A percentile compares a stretch with the other conserved stretches of the same genome.
phyloP scores from a whole-genome alignment of 192 early-diverging fungal genomes.

The Entomortierella lignicola region DNA sequence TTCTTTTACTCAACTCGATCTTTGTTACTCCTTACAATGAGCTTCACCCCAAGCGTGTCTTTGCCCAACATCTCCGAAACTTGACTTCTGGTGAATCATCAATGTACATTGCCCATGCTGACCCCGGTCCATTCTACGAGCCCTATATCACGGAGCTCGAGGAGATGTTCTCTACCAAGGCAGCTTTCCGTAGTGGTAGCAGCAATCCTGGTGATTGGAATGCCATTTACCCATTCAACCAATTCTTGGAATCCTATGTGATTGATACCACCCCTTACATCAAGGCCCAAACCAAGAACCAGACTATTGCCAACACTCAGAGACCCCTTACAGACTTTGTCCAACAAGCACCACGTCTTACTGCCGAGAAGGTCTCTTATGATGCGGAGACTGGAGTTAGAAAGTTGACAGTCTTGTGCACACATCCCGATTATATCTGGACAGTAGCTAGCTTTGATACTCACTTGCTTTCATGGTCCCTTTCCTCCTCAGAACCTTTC shows the following conservation, averaged over 20 bases:
- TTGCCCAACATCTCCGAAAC: slow-evolving; percentile 73
- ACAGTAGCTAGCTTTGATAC: slow-evolving; percentile 76
- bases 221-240: slow-evolving; percentile 73
- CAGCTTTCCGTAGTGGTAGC: slow-evolving; percentile 37
- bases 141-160: slow-evolving; percentile 59
- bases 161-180: slow-evolving; percentile 47
- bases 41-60: slow-evolving; percentile 73
- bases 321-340: slow-evolving; percentile 35
- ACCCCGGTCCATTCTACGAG: slow-evolving; percentile 63
- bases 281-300: slow-evolving; percentile 36
- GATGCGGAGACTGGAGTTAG: slow-evolving; percentile 61
- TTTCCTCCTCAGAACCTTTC: slow-evolving; percentile 57
- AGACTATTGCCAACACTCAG: slow-evolving; percentile 28
- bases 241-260: slow-evolving; percentile 66
- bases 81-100: slow-evolving; percentile 66
- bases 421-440: slow-evolving; percentile 67
- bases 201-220: slow-evolving; percentile 67
- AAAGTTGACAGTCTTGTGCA: slow-evolving; percentile 58
- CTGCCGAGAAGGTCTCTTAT: slow-evolving; percentile 58
- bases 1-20: slow-evolving; percentile 52
- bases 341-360: slow-evolving; percentile 51
- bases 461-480: slow-evolving; percentile 69
- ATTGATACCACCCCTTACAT: slow-evolving; percentile 37
- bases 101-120: slow-evolving; percentile 70
- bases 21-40: slow-evolving; percentile 64